Evolutionary conservation across 2,329 filamentous ascomycete species (phyloP), one percentile per base, ranked within the genome.

Genomic region (Pseudogymnoascus sp.): DNA sequence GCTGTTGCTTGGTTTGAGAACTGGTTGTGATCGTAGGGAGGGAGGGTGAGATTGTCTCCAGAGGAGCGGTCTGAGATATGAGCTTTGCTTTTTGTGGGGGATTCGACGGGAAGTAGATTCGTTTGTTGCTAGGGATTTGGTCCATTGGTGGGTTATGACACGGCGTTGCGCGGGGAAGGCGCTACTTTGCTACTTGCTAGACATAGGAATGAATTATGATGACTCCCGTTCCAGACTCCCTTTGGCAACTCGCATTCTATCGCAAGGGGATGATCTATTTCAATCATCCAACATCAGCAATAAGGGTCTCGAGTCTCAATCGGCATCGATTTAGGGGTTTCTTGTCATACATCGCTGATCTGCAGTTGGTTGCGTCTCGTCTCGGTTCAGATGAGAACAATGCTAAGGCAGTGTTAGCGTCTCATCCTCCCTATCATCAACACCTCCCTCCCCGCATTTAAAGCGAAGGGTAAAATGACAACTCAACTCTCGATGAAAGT

Each of bases 1-100:
- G 90, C 90, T 36, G 80, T 92, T 62, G 74, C 79, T 61, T 96
- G 91, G 91, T 92, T 96, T 69, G 82, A 90, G 69, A 79, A 86
- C 74, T 80, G 83, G 73, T 8, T 61, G 60, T 61, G 51, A 57
- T 34, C 6, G 48, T 28, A n/a, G 23, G 23, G 4, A 57, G 6
- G 10, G 10, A 11, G 14, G 14, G 1, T 28, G 19, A 7, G n/a
- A 19, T 34, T 19, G 5, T 19, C 10, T 34, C 13, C 13, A 16
- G 25, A 8, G 4, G 45, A 23, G 43, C 43, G 13, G n/a, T 14
- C 16, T 48, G 19, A 25, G 43, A 11, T 3, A 48, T 10, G 39
- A 23, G 45, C 14, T 51, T 51, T 51, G 45, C 8, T 51, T 23
- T 23, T 25, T 8, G 13, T n/a, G 11, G 21, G 21, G 43, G 43